A percentile compares a stretch with the other conserved stretches of the same genome.
Conservation (phyloP, 2,329 filamentous ascomycete species). For the Botrytis hyacinthi region DNA sequence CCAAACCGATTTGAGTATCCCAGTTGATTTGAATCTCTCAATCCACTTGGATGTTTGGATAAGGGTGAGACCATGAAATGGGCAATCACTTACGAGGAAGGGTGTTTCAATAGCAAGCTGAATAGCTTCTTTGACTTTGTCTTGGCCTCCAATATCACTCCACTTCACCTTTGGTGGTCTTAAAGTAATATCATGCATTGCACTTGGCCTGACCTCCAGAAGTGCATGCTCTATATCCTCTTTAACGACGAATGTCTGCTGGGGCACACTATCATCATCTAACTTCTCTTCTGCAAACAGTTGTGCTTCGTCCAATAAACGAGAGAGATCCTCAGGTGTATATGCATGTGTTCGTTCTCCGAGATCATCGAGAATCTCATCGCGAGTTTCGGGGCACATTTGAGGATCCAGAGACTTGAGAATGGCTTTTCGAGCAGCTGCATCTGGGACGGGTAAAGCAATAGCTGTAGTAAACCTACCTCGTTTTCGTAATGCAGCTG, state of each 20-base stretch:
- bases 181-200: constrained; percentile 85
- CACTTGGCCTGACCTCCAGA: constrained; percentile 69
- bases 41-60: not conserved
- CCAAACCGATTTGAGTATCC: not conserved
- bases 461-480: constrained; percentile 67
- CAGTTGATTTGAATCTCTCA: not conserved
- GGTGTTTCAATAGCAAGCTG: constrained; percentile 44
- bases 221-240: constrained; percentile 66
- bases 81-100: constrained; percentile 29
- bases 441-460: constrained; percentile 74
- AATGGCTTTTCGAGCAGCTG: constrained; percentile 69
- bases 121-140: constrained; percentile 65
- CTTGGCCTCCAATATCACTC: constrained; percentile 84
- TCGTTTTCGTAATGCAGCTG: constrained; percentile 62
- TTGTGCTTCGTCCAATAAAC: constrained; percentile 57
- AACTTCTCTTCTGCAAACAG: constrained; percentile 38
- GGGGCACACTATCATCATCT: constrained; percentile 2
- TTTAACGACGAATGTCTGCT: constrained; percentile 32
- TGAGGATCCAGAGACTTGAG: constrained; percentile 52
- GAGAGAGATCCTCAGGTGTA: constrained; percentile 73
- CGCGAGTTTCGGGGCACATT: constrained; percentile 48
- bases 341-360: constrained; percentile 82
- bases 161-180: constrained; percentile 84
- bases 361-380: constrained; percentile 56
- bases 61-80: not conserved